A percentile compares a stretch with the other conserved stretches of the same genome.
These are phyloP conservation scores for Xylaria scruposa DNA, from an alignment of 495 filamentous ascomycete species.

Conservation along the genomic window DNA sequence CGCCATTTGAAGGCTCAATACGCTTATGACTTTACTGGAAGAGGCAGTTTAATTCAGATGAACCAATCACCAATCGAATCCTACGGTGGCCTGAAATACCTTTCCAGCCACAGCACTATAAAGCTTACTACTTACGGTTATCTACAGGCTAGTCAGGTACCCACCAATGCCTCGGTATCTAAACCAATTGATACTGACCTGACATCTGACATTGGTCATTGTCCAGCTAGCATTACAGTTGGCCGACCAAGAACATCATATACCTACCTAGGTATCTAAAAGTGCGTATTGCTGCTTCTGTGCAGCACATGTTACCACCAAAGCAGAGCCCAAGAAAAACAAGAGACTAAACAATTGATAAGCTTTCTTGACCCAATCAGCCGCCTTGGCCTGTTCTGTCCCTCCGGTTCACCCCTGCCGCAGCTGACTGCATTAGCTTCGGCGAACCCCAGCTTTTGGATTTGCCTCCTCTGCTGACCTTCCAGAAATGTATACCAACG, in stretches of 20 bases:
- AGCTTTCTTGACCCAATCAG: constrained; percentile 14
- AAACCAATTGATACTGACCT: no score
- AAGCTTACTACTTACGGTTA: background rate
- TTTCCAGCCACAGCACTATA: constrained; percentile 5
- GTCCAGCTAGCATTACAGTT: background rate
- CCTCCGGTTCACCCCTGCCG: background rate
- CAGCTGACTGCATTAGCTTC: constrained; percentile 14
- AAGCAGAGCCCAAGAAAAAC: background rate
- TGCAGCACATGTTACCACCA: background rate
- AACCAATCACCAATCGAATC: constrained; percentile 17
- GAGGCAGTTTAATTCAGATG: background rate
- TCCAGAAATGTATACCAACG: background rate
- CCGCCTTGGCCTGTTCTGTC: constrained; percentile 14
- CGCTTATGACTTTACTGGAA: background rate
- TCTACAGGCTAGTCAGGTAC: background rate
- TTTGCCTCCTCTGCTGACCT: constrained; percentile 13
- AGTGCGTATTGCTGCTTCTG: background rate
- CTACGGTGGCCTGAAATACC: background rate
- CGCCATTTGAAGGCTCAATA: background rate
- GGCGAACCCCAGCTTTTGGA: constrained; percentile 22
- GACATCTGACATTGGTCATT: background rate
- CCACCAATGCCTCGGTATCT: background rate
- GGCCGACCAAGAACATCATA: background rate
- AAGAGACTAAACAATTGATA: constrained; percentile 15
- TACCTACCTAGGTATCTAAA: background rate